A percentile compares a stretch with the other conserved stretches of the same genome.
Conservation (phyloP, 2,329 filamentous ascomycete species). For the Tolypocladium nubicola region DNA sequence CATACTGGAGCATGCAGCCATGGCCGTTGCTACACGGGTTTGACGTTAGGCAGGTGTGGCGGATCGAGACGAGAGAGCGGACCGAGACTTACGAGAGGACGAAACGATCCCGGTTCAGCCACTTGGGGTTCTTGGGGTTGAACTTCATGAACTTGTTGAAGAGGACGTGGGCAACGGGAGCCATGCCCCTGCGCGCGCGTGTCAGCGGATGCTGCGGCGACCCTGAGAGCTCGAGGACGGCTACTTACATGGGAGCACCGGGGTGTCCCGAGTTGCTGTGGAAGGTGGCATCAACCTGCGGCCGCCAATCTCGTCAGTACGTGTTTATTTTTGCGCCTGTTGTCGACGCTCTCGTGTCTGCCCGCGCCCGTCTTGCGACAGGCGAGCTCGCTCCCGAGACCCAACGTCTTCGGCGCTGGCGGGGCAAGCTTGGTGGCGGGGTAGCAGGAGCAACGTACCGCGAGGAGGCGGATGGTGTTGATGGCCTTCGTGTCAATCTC, state of each 20-base stretch:
- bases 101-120: conserved; percentile 96
- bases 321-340: not conserved
- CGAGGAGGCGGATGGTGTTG: conserved; percentile 95
- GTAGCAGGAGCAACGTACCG: conserved; percentile 54
- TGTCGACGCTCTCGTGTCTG: not conserved
- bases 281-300: conserved; percentile 91
- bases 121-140: conserved; percentile 98
- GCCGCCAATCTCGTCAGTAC: not conserved
- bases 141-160: conserved; percentile 99
- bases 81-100: conserved; percentile 79
- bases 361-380: not conserved
- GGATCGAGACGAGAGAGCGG: not conserved
- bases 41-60: not conserved
- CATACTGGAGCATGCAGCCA: conserved; percentile 99
- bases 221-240: conserved; percentile 1
- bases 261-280: conserved; percentile 96
- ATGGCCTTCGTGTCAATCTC: conserved; percentile 84
- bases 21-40: conserved; percentile 72
- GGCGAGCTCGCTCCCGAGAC: not conserved
- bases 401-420: conserved; percentile 13
- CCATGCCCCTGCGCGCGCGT: conserved; percentile 54
- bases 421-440: conserved; percentile 18
- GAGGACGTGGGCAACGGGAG: conserved; percentile 89
- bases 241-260: conserved; percentile 81
- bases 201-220: conserved; percentile 18